Percentiles rank a stretch among this genome's conserved stretches.
Conservation (phyloP, 306 rosid species). For the Abrus pulchellus region DNA sequence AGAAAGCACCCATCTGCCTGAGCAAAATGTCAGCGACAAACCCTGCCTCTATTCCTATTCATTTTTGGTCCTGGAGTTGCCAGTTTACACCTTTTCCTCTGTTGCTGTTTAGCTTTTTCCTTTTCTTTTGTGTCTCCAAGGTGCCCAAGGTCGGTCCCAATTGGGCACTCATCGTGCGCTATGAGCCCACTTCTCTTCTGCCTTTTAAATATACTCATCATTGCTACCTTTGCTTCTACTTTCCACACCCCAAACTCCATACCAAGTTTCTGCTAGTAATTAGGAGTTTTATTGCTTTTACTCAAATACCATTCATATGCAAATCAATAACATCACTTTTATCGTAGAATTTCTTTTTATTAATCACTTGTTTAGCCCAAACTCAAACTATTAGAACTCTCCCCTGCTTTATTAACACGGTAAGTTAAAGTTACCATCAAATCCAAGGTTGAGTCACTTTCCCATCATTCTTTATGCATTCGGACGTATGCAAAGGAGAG, state of each 20-base stretch:
- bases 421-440: too few species aligned
- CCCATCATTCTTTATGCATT: too few species aligned
- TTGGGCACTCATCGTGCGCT: slow-evolving; percentile 30
- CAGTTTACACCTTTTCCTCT: background rate
- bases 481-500: too few species aligned
- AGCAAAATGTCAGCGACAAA: slow-evolving; percentile 9
- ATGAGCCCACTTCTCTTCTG: background rate
- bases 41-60: slow-evolving; percentile 41
- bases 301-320: too few species aligned
- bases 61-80: slow-evolving; percentile 40
- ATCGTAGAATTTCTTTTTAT: too few species aligned
- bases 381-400: too few species aligned
- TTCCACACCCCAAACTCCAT: background rate
- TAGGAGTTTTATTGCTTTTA: too few species aligned
- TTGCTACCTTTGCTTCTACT: slow-evolving; percentile 7
- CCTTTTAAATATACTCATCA: background rate
- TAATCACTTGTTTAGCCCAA: too few species aligned
- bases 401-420: too few species aligned
- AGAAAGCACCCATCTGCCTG: slow-evolving; percentile 42
- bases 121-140: slow-evolving; percentile 16
- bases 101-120: background rate
- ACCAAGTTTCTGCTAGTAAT: too few species aligned
- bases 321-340: too few species aligned
- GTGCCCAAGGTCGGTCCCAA: slow-evolving; percentile 42
- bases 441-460: too few species aligned